Conservation (phyloP, 371 early-diverging fungal species). For the Conidiobolus incongruus region DNA sequence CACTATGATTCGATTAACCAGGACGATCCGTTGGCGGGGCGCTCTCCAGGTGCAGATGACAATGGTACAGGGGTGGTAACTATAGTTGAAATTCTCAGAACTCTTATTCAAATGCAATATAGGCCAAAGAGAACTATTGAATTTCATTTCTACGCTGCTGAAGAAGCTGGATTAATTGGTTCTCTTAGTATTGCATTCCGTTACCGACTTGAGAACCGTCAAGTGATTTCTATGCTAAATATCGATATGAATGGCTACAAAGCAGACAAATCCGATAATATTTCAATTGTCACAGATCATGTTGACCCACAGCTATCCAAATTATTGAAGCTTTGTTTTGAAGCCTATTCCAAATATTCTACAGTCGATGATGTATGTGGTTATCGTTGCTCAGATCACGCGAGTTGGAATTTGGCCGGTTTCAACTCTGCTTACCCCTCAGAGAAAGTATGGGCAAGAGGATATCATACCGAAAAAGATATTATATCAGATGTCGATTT, state of each 20-base stretch:
- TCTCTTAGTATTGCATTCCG: slow-evolving; percentile 54
- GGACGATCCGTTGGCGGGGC: slow-evolving; percentile 55
- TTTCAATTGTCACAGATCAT: slow-evolving; percentile 60
- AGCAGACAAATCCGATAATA: slow-evolving; percentile 20
- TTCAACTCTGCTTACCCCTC: slow-evolving; percentile 63
- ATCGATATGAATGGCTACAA: slow-evolving; percentile 63
- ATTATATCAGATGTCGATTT: too few species aligned
- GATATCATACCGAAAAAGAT: too few species aligned
- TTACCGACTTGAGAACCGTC: slow-evolving; percentile 28
- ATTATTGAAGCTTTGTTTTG: slow-evolving; percentile 17
- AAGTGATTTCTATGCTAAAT: slow-evolving; percentile 56
- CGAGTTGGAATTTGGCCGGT: slow-evolving; percentile 64
- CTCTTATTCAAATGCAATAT: slow-evolving; percentile 37
- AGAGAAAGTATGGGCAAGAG: slow-evolving; percentile 19
- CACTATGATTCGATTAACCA: slow-evolving; percentile 79
- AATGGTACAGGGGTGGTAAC: slow-evolving; percentile 77
- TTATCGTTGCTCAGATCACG: slow-evolving; percentile 61
- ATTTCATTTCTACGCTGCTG: slow-evolving; percentile 88
- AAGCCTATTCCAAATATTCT: not conserved
- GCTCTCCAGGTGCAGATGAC: slow-evolving; percentile 67
- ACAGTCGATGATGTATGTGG: slow-evolving; percentile 18
- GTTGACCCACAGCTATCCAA: slow-evolving; percentile 33
- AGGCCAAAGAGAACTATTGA: slow-evolving; percentile 63
- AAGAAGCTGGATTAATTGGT: slow-evolving; percentile 73
- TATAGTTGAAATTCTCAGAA: slow-evolving; percentile 66